Conservation (phyloP, 2,329 filamentous ascomycete genomes). For the Diplodia seriata region DNA sequence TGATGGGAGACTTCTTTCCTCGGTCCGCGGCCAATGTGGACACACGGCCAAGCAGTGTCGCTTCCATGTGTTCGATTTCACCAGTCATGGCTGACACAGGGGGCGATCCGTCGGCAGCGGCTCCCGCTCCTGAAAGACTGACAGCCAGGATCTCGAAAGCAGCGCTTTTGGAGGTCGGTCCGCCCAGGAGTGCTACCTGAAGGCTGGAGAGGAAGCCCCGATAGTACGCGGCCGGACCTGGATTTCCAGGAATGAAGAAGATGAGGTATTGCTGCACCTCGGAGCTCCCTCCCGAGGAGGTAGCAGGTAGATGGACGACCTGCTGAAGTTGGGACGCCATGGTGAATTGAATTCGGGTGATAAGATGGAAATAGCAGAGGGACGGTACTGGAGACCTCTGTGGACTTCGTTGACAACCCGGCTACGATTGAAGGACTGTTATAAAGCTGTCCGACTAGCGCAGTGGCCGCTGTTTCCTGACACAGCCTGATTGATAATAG, state of each 20-base stretch:
- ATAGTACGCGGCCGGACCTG: slow-evolving; percentile 79
- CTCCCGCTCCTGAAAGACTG: slow-evolving; percentile 45
- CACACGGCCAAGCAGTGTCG: background rate
- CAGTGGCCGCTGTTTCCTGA: background rate
- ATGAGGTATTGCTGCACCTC: slow-evolving; percentile 56
- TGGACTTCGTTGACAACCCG: background rate
- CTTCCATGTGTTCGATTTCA: background rate
- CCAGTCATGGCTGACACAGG: background rate
- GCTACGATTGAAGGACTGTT: background rate
- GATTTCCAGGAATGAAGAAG: slow-evolving; percentile 79
- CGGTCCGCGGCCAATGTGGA: background rate
- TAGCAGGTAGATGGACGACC: background rate
- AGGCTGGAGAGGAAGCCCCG: slow-evolving; percentile 68
- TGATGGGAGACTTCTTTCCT: background rate
- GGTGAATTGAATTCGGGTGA: background rate
- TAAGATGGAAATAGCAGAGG: background rate
- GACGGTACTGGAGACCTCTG: background rate
- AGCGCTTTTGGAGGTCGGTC: background rate
- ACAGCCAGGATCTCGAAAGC: slow-evolving; percentile 49
- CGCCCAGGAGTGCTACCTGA: slow-evolving; percentile 49
- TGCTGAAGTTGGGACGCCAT: background rate
- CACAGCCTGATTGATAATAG: background rate
- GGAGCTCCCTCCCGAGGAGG: background rate
- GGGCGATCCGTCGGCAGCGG: slow-evolving; percentile 31
- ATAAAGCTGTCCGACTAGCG: background rate